phyloP scores from a whole-genome alignment of 495 filamentous ascomycete species.

The Copromyces sp. region DNA sequence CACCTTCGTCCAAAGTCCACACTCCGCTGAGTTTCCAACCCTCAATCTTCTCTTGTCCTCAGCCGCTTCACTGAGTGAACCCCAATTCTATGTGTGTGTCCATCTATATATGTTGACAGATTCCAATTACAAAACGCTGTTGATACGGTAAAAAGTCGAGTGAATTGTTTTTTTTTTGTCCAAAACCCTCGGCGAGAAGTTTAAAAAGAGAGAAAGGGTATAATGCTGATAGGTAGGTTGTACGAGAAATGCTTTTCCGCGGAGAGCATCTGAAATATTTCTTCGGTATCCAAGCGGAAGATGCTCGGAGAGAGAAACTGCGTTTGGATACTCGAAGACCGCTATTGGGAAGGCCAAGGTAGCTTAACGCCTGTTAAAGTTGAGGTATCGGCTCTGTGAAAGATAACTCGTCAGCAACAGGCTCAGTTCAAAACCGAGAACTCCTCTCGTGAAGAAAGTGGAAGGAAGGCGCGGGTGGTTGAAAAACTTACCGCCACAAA shows the following conservation, averaged over 20 bases:
- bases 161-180: not conserved
- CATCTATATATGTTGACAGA: not conserved
- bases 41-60: not conserved
- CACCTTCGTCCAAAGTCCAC: not conserved
- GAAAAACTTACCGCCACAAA: slow-evolving; percentile 51
- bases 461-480: not conserved
- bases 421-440: slow-evolving; percentile 6
- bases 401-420: not conserved
- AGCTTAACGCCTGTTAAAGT: slow-evolving; percentile 50
- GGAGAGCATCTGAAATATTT: not conserved
- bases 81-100: not conserved
- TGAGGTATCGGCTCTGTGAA: slow-evolving; percentile 48
- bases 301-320: too few species aligned
- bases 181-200: not conserved
- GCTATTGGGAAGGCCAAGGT: not conserved
- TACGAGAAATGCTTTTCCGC: not conserved
- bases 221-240: not conserved
- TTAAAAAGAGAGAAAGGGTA: not conserved
- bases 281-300: too few species aligned
- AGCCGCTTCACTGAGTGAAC: not conserved
- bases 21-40: not conserved
- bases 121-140: not conserved
- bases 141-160: not conserved
- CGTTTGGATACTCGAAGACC: too few species aligned
- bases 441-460: not conserved